Evolutionary conservation across 441 rosid genomes (phyloP), one percentile per base, ranked within the genome.

Genomic region (Euphorbia neoarborescens): DNA sequence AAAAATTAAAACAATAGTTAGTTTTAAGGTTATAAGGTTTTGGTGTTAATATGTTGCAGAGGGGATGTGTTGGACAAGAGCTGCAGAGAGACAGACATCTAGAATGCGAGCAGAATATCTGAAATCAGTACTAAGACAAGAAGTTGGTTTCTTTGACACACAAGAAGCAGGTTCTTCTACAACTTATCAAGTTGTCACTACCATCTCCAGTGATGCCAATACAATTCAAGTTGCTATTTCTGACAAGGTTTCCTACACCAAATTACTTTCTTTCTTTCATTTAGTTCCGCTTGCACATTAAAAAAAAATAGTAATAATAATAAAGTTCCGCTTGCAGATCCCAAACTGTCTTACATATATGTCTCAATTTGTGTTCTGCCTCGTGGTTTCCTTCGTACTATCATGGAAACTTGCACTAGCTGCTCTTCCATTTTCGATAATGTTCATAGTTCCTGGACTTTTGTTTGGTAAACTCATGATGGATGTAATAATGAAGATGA

Each of bases 11-110:
- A 25, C 10, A 11, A 37, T 42, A 17, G 38, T 15, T 14, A 17
- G 8, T 20, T 46, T 32, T 25, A 40, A 62, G 50, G 38, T 56
- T 14, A 14, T n/a, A 40, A 54, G 20, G 59, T 28, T 56, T 46
- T 60, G 60, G 58, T 71, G 65, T 70, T 68, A 28, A 15, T 44
- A 54, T 54, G n/a, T 61, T 74, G 70, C 87, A 89, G 94, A 89
- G 78, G 94, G 94, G 72, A 71, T 84, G 77, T 89, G 89, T 63
- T 89, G 91, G 90, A 84, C 91, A 57, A 79, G 89, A 80, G 84
- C 91, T 5, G 90, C 91, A 0, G 87, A 89, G 77, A 85, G 94
- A 77, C 94, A 89, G 79, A 82, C 85, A 56, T 89, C 88, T 9
- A 69, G 84, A 62, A 87, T 89, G 80, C 78, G 94, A 76, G 68